These are phyloP conservation scores for Corchorus capsularis DNA, from an alignment of 345 rosid genomes.

Conservation along the genomic window DNA sequence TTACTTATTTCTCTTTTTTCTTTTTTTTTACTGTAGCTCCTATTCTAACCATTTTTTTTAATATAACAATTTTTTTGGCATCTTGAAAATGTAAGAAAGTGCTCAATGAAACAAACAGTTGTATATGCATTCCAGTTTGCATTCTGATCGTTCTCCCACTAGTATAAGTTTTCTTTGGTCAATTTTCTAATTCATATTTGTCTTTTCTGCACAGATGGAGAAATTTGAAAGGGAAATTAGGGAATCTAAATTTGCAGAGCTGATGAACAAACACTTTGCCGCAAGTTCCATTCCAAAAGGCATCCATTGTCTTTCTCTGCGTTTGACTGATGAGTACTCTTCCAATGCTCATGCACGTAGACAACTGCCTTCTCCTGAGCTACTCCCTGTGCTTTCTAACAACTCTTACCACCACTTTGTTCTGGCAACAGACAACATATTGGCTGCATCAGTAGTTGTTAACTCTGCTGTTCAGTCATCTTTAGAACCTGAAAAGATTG, in stretches of 20 bases:
- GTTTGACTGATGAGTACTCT: constrained; percentile 97
- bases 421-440: constrained; percentile 88
- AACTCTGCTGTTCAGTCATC: constrained; percentile 86
- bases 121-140: neutral
- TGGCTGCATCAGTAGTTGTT: constrained; percentile 99
- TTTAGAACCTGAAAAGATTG: constrained; percentile 84
- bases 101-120: neutral
- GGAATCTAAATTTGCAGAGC: constrained; percentile 90
- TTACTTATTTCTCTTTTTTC: too few species aligned
- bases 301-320: constrained; percentile 93
- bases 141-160: neutral
- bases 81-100: neutral
- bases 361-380: constrained; percentile 98
- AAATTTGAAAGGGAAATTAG: constrained; percentile 82
- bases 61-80: neutral
- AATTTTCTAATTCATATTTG: neutral
- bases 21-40: neutral
- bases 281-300: constrained; percentile 99
- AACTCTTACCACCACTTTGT: constrained; percentile 86
- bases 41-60: neutral
- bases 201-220: constrained; percentile 69
- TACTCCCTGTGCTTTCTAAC: constrained; percentile 91
- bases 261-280: constrained; percentile 99
- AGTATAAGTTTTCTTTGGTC: neutral
- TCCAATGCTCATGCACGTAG: constrained; percentile 98